Conservation (phyloP, 1,139 yeast species). For the Kurtzmaniella natalensis region DNA sequence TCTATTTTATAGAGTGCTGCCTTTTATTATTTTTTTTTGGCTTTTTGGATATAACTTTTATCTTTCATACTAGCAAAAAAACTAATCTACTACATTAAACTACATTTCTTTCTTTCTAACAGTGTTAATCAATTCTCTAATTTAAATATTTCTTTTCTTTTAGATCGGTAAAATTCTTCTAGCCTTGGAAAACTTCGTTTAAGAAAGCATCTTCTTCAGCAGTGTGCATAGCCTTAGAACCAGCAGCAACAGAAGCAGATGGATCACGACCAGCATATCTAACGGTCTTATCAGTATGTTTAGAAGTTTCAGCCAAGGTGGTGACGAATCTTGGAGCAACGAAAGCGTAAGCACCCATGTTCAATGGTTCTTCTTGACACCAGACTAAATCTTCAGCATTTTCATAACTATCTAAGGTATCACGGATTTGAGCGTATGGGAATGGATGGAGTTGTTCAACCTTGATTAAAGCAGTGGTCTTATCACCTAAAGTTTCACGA, state of each 20-base stretch:
- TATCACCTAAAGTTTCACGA: constrained; percentile 72
- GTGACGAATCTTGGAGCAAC: constrained; percentile 80
- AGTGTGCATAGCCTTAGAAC: constrained; percentile 81
- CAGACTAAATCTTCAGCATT: constrained; percentile 84
- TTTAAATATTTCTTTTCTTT: too few relatives aligned
- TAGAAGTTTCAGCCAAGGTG: constrained; percentile 67
- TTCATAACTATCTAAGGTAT: constrained; percentile 75
- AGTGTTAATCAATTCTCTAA: too few relatives aligned
- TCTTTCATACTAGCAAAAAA: too few relatives aligned
- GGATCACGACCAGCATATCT: constrained; percentile 98
- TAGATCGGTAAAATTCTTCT: constrained; percentile 4
- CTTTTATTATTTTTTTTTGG: too few relatives aligned
- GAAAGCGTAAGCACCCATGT: constrained; percentile 87
- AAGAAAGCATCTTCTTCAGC: constrained; percentile 89
- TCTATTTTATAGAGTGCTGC: too few relatives aligned
- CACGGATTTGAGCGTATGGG: constrained; percentile 95
- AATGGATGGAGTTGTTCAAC: constrained; percentile 97
- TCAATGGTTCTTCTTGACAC: constrained; percentile 99
- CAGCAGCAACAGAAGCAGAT: constrained; percentile 97
- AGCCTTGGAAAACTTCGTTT: constrained; percentile 61
- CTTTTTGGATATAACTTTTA: too few relatives aligned
- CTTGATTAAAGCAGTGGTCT: constrained; percentile 81
- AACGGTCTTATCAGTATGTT: constrained; percentile 51
- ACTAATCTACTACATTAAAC: too few relatives aligned
- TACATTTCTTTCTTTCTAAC: too few relatives aligned